These are phyloP conservation scores for Candida caryicola DNA, from an alignment of 805 yeast species.

Conservation along the genomic window DNA sequence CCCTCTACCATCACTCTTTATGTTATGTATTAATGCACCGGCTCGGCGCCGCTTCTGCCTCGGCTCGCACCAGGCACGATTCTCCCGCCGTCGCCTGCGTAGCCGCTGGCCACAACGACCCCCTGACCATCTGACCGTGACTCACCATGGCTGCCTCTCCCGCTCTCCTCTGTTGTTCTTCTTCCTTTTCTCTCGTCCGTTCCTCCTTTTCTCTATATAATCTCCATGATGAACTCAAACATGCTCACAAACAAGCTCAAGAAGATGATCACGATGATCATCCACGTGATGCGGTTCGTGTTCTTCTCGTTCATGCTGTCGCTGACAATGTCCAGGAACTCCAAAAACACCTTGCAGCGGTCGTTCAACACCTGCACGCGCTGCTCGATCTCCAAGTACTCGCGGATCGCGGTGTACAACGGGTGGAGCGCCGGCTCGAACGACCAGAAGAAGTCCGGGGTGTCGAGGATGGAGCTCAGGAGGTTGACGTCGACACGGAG, in stretches of 20 bases:
- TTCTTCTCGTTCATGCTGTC: conserved; percentile 93
- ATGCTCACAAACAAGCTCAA: conserved; percentile 75
- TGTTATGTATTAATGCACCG: too few species aligned
- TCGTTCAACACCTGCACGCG: conserved; percentile 92
- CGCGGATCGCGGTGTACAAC: conserved; percentile 81
- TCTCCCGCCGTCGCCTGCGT: too few species aligned
- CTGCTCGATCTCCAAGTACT: conserved; percentile 91
- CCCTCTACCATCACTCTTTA: too few species aligned
- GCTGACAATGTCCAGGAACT: conserved; percentile 86
- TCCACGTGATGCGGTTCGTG: conserved; percentile 87
- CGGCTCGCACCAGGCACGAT: too few species aligned
- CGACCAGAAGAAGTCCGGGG: conserved; percentile 97
- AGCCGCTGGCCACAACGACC: too few species aligned
- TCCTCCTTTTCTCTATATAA: conserved; percentile 15
- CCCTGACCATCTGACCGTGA: too few species aligned
- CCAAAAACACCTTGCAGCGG: conserved; percentile 89
- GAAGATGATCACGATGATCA: conserved; percentile 79
- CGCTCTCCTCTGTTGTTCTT: too few species aligned
- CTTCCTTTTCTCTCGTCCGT: too few species aligned
- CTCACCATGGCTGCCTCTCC: too few species aligned
- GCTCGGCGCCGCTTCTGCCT: too few species aligned
- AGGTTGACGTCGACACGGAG: conserved; percentile 90
- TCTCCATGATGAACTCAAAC: conserved; percentile 63
- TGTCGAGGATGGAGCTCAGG: conserved; percentile 85
- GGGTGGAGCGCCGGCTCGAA: conserved; percentile 93